Conservation (phyloP, 2,329 filamentous ascomycete genomes). For the Aureobasidium mangrovei region DNA sequence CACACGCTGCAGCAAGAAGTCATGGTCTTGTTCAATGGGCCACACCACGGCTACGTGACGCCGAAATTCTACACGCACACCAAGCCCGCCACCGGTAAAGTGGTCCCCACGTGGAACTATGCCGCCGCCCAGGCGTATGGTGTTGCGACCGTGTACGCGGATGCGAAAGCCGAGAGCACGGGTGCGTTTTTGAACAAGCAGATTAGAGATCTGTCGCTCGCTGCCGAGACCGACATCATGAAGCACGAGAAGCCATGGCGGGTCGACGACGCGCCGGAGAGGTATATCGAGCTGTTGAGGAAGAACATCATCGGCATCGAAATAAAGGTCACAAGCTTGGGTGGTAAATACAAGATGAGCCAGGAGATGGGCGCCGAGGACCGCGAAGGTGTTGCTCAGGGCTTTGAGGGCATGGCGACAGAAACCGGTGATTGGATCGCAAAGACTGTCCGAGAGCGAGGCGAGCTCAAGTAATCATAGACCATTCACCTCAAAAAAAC, state of each 20-base stretch:
- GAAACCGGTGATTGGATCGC: slow-evolving; percentile 23
- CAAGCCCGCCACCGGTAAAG: slow-evolving; percentile 55
- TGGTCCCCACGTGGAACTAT: slow-evolving; percentile 66
- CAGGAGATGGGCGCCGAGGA: slow-evolving; percentile 50
- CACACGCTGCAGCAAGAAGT: slow-evolving; percentile 43
- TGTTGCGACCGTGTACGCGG: slow-evolving; percentile 44
- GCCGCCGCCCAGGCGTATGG: slow-evolving; percentile 57
- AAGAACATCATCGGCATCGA: slow-evolving; percentile 37
- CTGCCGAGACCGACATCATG: slow-evolving; percentile 50
- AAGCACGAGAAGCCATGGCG: slow-evolving; percentile 46
- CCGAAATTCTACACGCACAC: slow-evolving; percentile 60
- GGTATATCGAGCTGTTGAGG: slow-evolving; percentile 43
- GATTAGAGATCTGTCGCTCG: slow-evolving; percentile 43
- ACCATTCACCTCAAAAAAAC: too few species aligned
- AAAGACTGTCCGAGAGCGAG: slow-evolving; percentile 12
- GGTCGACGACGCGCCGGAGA: slow-evolving; percentile 48
- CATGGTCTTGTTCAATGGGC: slow-evolving; percentile 52
- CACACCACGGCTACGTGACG: slow-evolving; percentile 55
- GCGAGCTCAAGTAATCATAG: background rate
- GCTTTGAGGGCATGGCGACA: slow-evolving; percentile 41
- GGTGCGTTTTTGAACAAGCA: slow-evolving; percentile 43
- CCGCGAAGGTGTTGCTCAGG: slow-evolving; percentile 47
- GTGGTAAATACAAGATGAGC: slow-evolving; percentile 60
- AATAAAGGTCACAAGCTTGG: slow-evolving; percentile 46
- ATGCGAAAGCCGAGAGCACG: slow-evolving; percentile 40